Percentiles rank a stretch among this genome's conserved stretches.
Conservation (phyloP, 2,329 filamentous ascomycete species). For the Geosmithia flava region DNA sequence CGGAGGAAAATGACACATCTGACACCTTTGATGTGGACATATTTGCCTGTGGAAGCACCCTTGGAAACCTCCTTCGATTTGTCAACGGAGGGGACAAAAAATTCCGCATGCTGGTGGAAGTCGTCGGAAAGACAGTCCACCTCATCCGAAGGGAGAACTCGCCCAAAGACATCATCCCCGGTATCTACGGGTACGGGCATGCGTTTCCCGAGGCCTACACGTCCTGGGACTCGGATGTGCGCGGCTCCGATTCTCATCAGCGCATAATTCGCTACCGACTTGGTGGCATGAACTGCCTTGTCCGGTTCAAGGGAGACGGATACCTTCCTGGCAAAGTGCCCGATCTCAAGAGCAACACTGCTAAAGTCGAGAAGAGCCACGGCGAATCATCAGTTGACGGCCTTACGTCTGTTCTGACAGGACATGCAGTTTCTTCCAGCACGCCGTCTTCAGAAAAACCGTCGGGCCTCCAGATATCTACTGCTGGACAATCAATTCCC, state of each 20-base stretch:
- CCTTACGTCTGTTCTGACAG: not conserved
- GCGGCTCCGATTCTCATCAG: slow-evolving; percentile 47
- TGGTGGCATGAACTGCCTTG: slow-evolving; percentile 18
- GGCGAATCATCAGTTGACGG: not conserved
- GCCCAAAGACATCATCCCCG: slow-evolving; percentile 40
- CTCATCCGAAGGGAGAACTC: slow-evolving; percentile 50
- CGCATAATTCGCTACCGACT: slow-evolving; percentile 47
- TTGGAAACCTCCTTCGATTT: slow-evolving; percentile 47
- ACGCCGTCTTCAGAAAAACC: too few relatives aligned
- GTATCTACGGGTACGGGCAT: slow-evolving; percentile 50
- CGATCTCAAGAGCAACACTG: not conserved
- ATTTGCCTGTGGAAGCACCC: slow-evolving; percentile 46
- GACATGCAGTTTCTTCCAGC: not conserved
- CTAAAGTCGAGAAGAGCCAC: not conserved
- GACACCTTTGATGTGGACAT: slow-evolving; percentile 31
- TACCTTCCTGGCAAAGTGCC: slow-evolving; percentile 21
- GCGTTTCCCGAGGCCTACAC: slow-evolving; percentile 57
- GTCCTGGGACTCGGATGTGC: slow-evolving; percentile 42
- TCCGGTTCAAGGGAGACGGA: slow-evolving; percentile 48
- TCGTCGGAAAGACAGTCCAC: slow-evolving; percentile 38
- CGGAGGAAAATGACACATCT: slow-evolving; percentile 14
- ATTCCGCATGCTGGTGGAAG: slow-evolving; percentile 45
- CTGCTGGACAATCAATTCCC: slow-evolving; percentile 10
- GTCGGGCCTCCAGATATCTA: not conserved
- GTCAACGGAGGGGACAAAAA: slow-evolving; percentile 24